Evolutionary conservation across 148 eudicot genomes (phyloP), one percentile per base, ranked within the genome.

Genomic region (Rhododendron kiyosumense): DNA sequence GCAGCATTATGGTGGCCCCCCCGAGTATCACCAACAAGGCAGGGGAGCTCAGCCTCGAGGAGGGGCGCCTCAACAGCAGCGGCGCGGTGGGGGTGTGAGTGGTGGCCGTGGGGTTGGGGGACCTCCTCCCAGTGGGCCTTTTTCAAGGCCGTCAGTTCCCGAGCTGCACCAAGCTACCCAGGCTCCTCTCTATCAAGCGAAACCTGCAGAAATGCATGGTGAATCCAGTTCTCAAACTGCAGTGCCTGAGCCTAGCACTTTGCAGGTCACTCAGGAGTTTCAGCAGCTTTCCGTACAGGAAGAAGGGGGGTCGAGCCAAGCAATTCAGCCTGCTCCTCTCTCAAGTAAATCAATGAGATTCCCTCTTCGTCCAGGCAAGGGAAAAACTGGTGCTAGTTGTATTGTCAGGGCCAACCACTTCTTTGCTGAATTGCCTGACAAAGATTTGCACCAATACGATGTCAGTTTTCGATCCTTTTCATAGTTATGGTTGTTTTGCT

Each of bases 161-260:
- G 99, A 96, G 93, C 98, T 92, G 99, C 94, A 96, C 94, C 99
- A 96, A 96, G 99, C 98, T 82, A 86, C 92, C 87, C 94, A 85
- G 88, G 92, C 97, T 90, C 89, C 96, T 90, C 90, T 94, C 24
- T 88, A 92, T 90, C 94, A 91, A 86, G 90, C 94, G 76, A 83
- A 84, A 77, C 90, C 90, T 24, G 85, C 86, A 22, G 94, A 90
- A 41, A 86, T 49, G 77, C 90, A 84, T 52, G 83, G 30, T n/a
- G 94, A 91, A 86, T 88, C 91, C 51, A 87, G 90, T 79, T 89
- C 93, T 76, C 88, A 93, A 81, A 71, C 90, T 63, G 78, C 38
- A 84, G 52, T 90, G 52, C 84, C 93, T 59, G 91, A 89, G 73
- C 85, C 89, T 83, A 90, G 86, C 45, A 57, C 87, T 59, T 84